These are phyloP conservation scores for Daldinia childiae DNA, from an alignment of 495 filamentous ascomycete genomes.

Conservation along the genomic window DNA sequence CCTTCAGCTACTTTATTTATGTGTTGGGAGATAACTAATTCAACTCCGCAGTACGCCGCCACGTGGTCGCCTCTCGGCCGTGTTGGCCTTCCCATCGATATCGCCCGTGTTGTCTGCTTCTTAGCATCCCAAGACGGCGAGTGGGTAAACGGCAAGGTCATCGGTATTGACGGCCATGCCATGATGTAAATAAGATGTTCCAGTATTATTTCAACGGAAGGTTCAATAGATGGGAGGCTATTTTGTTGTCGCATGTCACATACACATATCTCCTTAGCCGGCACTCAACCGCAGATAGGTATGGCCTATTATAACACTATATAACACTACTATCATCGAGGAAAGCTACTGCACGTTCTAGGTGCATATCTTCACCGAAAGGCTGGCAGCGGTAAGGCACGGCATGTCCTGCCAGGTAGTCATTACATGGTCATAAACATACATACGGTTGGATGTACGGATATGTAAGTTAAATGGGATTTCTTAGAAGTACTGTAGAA, in stretches of 20 bases:
- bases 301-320: not conserved
- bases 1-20: not conserved
- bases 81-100: conserved; percentile 69
- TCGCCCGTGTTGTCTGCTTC: conserved; percentile 72
- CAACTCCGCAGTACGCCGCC: conserved; percentile 54
- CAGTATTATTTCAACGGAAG: not conserved
- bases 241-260: not conserved
- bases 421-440: not conserved
- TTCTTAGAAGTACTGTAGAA: not conserved
- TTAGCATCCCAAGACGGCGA: conserved; percentile 71
- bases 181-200: conserved; percentile 53
- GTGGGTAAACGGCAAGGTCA: conserved; percentile 71
- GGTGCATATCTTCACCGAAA: not conserved
- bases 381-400: not conserved
- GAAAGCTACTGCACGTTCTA: not conserved
- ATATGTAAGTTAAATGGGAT: not conserved
- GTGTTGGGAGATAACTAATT: conserved; percentile 19
- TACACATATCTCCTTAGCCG: not conserved
- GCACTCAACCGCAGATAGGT: not conserved
- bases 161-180: conserved; percentile 58
- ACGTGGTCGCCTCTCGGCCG: conserved; percentile 68
- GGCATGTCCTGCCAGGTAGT: not conserved
- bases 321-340: not conserved
- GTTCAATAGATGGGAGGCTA: not conserved
- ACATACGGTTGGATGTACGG: not conserved